phyloP scores from a whole-genome alignment of 1,284 basidiomycete genomes.

The Apiotrichum akiyoshidainum region DNA sequence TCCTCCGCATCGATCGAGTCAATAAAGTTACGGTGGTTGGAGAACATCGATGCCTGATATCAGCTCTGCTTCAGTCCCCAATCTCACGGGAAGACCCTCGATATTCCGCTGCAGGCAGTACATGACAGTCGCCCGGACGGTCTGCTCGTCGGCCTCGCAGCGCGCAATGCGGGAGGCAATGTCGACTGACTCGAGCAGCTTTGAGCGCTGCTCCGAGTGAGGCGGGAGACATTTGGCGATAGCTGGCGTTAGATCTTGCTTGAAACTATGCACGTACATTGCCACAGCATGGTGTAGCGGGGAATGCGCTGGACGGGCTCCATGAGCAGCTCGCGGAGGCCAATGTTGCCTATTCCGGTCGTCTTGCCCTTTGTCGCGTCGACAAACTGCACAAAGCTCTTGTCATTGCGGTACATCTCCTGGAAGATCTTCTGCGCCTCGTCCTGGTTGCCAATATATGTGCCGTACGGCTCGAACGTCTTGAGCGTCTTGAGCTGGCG shows the following conservation, averaged over 20 bases:
- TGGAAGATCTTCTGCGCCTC: slow-evolving; percentile 88
- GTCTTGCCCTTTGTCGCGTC: slow-evolving; percentile 86
- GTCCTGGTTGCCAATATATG: slow-evolving; percentile 88
- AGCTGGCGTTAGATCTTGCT: slow-evolving; percentile 38
- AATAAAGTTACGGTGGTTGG: slow-evolving; percentile 79
- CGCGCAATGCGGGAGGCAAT: slow-evolving; percentile 86
- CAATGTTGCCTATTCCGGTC: slow-evolving; percentile 75
- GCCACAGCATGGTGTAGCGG: slow-evolving; percentile 88
- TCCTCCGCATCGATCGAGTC: slow-evolving; percentile 95
- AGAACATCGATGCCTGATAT: slow-evolving; percentile 67
- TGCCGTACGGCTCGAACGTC: slow-evolving; percentile 85
- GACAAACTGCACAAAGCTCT: slow-evolving; percentile 72
- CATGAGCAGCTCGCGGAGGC: slow-evolving; percentile 90
- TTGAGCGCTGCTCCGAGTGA: slow-evolving; percentile 71
- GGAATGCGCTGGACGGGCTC: slow-evolving; percentile 99
- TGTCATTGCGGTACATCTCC: slow-evolving; percentile 71
- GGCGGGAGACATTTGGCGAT: slow-evolving; percentile 84
- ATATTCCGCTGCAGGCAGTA: slow-evolving; percentile 81
- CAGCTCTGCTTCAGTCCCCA: neutral
- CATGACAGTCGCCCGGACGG: slow-evolving; percentile 81
- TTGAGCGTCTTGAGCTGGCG: slow-evolving; percentile 65
- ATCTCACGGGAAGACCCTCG: slow-evolving; percentile 74
- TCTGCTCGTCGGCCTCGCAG: slow-evolving; percentile 89
- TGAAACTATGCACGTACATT: slow-evolving; percentile 51
- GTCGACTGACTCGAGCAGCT: slow-evolving; percentile 79